Evolutionary conservation across 1,139 yeast species (phyloP).

Genomic region (Pichia terricola): DNA sequence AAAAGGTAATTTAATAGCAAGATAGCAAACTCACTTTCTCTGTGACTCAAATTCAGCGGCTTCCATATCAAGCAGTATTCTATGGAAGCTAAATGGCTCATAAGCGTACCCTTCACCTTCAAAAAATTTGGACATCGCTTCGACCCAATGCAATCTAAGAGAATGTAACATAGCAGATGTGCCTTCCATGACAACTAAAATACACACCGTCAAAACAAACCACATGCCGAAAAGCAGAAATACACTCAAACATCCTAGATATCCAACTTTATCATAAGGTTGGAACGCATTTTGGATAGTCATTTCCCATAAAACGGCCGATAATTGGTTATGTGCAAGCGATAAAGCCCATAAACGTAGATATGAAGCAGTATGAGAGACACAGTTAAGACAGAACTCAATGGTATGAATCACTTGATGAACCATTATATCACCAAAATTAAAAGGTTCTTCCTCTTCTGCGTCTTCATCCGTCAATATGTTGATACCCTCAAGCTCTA

Average conservation of each 20-base stretch:
- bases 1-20: no score
- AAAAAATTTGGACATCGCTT: conserved; percentile 96
- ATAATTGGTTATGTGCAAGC: conserved; percentile 92
- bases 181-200: conserved; percentile 95
- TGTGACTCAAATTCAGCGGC: conserved; percentile 10
- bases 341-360: conserved; percentile 95
- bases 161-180: conserved; percentile 98
- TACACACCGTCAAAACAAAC: conserved; percentile 85
- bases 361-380: conserved; percentile 96
- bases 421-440: conserved; percentile 88
- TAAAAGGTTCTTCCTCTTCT: conserved; percentile 42
- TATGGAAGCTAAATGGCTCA: conserved; percentile 63
- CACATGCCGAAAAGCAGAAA: conserved; percentile 85
- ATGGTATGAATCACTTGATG: conserved; percentile 98
- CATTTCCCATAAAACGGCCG: conserved; percentile 94
- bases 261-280: conserved; percentile 38
- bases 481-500: neutral
- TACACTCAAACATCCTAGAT: conserved; percentile 59
- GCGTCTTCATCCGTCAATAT: conserved; percentile 29
- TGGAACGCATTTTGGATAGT: conserved; percentile 81
- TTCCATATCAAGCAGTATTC: conserved; percentile 19
- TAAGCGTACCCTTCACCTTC: conserved; percentile 91
- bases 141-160: conserved; percentile 66
- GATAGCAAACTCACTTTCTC: neutral
- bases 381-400: conserved; percentile 95